A percentile compares a stretch with the other conserved stretches of the same genome.
These are phyloP conservation scores for Zarea fungicola DNA, from an alignment of 2,329 filamentous ascomycete genomes.

Conservation along the genomic window DNA sequence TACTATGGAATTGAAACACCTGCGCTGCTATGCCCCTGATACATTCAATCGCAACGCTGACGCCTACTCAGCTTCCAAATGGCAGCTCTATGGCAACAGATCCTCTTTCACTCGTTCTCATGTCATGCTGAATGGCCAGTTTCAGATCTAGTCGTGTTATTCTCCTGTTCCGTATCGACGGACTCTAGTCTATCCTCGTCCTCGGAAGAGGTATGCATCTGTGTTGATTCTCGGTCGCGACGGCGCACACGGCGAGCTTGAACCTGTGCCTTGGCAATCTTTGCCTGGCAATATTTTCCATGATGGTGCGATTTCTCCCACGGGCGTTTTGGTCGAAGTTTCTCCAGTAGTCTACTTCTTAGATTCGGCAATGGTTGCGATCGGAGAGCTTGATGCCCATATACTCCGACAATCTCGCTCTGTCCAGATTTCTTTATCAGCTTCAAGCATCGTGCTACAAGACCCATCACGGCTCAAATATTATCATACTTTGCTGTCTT, in stretches of 20 bases:
- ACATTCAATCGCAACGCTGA: too few species aligned
- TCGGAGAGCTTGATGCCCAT: not conserved
- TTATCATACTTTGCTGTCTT: constrained; percentile 2
- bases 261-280: not conserved
- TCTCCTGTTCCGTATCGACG: constrained; percentile 17
- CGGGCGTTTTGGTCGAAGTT: constrained; percentile 21
- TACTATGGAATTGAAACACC: too few species aligned
- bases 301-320: constrained; percentile 21
- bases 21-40: too few species aligned
- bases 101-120: too few species aligned
- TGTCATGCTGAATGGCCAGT: too few species aligned
- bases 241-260: constrained; percentile 6
- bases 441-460: not conserved
- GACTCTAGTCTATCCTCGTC: constrained; percentile 17
- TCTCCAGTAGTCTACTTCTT: constrained; percentile 20
- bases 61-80: too few species aligned
- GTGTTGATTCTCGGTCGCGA: constrained; percentile 23
- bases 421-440: not conserved
- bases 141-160: too few species aligned
- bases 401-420: constrained; percentile 9
- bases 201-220: constrained; percentile 19
- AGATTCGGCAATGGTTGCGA: constrained; percentile 22
- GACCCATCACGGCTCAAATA: too few species aligned
- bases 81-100: too few species aligned
- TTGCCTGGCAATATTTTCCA: not conserved